Conservation (phyloP, 306 rosid species). For the Glycyrrhiza uralensis region DNA sequence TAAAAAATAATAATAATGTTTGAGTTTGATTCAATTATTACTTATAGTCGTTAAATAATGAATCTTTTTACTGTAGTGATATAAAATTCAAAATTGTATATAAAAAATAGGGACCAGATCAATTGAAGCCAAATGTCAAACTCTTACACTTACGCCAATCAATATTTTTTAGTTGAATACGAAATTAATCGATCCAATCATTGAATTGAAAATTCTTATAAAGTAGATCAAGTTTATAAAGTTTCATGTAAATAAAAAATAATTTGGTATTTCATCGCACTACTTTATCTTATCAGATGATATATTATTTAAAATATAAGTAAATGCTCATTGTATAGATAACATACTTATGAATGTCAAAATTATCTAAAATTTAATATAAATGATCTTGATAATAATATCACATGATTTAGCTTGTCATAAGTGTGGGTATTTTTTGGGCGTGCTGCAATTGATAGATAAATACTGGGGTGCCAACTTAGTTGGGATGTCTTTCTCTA, state of each 20-base stretch:
- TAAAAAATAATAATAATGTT: too few species aligned
- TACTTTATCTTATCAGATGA: background rate
- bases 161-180: background rate
- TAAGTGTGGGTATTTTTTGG: too few species aligned
- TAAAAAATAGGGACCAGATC: background rate
- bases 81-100: too few species aligned
- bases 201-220: background rate
- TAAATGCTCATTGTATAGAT: background rate
- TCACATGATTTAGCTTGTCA: too few species aligned
- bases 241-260: background rate
- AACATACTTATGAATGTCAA: background rate
- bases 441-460: too few species aligned
- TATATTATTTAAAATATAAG: background rate
- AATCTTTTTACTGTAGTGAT: too few species aligned
- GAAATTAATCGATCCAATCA: background rate
- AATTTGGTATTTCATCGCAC: background rate
- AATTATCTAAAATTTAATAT: background rate
- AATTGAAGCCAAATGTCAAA: background rate
- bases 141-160: background rate
- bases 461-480: too few species aligned
- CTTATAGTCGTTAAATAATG: too few species aligned
- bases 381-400: too few species aligned
- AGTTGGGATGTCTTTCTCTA: too few species aligned
- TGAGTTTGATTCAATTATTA: too few species aligned
- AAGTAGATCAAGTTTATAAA: background rate